These are phyloP conservation scores for Penium margaritaceum DNA, from an alignment of 139 green algal genomes.

Conservation along the genomic window DNA sequence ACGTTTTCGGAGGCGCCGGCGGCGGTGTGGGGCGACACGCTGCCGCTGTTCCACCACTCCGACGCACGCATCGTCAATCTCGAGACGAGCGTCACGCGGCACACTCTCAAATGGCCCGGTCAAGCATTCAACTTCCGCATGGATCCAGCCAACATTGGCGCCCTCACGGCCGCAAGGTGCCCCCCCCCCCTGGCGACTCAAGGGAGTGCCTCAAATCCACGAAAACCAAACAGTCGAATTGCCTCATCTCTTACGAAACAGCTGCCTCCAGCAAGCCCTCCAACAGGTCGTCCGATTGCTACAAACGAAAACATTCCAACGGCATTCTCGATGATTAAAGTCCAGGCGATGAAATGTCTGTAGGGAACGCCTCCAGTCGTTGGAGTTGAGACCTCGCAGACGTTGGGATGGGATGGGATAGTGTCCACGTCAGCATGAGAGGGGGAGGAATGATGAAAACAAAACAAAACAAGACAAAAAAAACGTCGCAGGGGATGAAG, in stretches of 20 bases:
- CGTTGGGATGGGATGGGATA: too few species aligned
- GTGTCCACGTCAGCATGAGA: too few species aligned
- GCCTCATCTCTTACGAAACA: too few species aligned
- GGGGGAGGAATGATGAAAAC: too few species aligned
- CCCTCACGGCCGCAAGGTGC: neutral
- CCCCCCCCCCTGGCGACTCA: neutral
- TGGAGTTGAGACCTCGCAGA: too few species aligned
- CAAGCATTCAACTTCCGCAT: slow-evolving; percentile 67
- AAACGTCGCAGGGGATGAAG: too few species aligned
- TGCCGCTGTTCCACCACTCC: slow-evolving; percentile 43
- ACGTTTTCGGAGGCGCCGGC: neutral
- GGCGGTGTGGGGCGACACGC: slow-evolving; percentile 52
- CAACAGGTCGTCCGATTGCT: neutral
- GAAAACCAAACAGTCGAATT: too few species aligned
- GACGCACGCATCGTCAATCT: slow-evolving; percentile 57
- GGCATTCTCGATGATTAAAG: too few species aligned
- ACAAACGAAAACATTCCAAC: neutral
- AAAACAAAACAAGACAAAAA: too few species aligned
- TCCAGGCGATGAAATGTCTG: too few species aligned
- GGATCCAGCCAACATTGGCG: slow-evolving; percentile 42
- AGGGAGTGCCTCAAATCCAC: too few species aligned
- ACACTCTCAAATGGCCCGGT: slow-evolving; percentile 34
- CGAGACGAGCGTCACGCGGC: slow-evolving; percentile 56
- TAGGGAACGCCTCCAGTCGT: too few species aligned
- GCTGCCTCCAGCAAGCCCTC: neutral